These are phyloP conservation scores for Penicillium atrosanguineum DNA, from an alignment of 495 filamentous ascomycete genomes.

Conservation along the genomic window DNA sequence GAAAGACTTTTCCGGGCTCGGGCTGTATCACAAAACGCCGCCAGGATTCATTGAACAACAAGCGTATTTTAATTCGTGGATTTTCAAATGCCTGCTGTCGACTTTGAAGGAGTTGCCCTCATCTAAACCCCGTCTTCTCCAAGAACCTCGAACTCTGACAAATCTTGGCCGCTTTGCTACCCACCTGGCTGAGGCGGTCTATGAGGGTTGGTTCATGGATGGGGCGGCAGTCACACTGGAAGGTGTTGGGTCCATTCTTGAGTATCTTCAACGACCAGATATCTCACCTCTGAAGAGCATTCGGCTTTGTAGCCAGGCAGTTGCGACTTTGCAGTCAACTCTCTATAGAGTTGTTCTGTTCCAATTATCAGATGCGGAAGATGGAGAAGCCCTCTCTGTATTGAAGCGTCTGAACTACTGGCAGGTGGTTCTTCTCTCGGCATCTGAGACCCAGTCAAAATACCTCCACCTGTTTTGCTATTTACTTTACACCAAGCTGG, in stretches of 20 bases:
- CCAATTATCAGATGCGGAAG: constrained; percentile 77
- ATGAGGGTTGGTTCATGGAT: constrained; percentile 92
- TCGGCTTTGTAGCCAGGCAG: constrained; percentile 78
- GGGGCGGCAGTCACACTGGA: constrained; percentile 75
- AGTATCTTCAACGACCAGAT: constrained; percentile 86
- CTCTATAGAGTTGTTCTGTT: constrained; percentile 77
- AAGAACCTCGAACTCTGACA: constrained; percentile 77
- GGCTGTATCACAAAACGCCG: constrained; percentile 83
- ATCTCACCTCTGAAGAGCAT: constrained; percentile 78
- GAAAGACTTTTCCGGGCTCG: constrained; percentile 89
- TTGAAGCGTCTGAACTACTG: constrained; percentile 88
- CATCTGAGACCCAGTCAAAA: constrained; percentile 69
- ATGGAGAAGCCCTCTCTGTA: constrained; percentile 61
- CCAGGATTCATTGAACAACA: constrained; percentile 92
- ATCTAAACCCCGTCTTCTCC: constrained; percentile 67
- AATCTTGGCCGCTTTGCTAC: constrained; percentile 78
- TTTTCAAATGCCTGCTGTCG: constrained; percentile 71
- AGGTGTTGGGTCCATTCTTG: constrained; percentile 78
- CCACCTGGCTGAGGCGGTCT: constrained; percentile 84
- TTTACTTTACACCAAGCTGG: constrained; percentile 79
- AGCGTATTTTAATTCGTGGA: constrained; percentile 89
- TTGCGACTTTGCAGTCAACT: constrained; percentile 67
- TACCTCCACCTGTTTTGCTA: constrained; percentile 85
- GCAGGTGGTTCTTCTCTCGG: constrained; percentile 85
- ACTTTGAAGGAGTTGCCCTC: constrained; percentile 67